Evolutionary conservation across 2,329 filamentous ascomycete genomes (phyloP).

Genomic region (Aspergillus neotritici): DNA sequence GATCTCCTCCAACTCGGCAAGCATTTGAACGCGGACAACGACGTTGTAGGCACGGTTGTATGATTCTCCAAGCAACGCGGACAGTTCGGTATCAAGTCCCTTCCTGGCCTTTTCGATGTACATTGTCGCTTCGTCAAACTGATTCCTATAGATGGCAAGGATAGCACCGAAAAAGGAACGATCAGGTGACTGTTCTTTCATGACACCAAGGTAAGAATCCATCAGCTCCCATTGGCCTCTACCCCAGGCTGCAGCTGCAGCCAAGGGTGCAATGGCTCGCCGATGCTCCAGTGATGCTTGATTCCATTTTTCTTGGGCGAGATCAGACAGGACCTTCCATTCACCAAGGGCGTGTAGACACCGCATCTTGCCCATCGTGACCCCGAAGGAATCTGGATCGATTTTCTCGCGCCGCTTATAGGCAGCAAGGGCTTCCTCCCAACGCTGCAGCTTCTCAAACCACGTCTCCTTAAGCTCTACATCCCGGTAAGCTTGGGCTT

Average conservation of each 20-base stretch:
- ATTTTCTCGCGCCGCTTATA: slow-evolving; percentile 81
- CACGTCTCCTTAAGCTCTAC: slow-evolving; percentile 96
- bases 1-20: slow-evolving; percentile 95
- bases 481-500: slow-evolving; percentile 91
- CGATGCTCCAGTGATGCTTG: slow-evolving; percentile 83
- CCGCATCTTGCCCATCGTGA: slow-evolving; percentile 99
- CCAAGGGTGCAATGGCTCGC: slow-evolving; percentile 83
- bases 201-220: slow-evolving; percentile 92
- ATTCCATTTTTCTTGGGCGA: slow-evolving; percentile 91
- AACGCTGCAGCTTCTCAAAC: slow-evolving; percentile 97
- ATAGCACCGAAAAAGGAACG: slow-evolving; percentile 97
- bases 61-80: slow-evolving; percentile 92
- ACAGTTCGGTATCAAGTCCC: slow-evolving; percentile 90
- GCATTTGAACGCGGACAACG: slow-evolving; percentile 98
- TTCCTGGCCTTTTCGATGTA: slow-evolving; percentile 91
- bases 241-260: slow-evolving; percentile 94
- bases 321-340: slow-evolving; percentile 85
- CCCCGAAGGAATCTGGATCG: slow-evolving; percentile 74
- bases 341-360: slow-evolving; percentile 95
- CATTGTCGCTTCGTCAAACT: slow-evolving; percentile 82
- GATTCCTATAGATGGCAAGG: slow-evolving; percentile 86
- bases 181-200: slow-evolving; percentile 90
- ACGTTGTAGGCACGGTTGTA: slow-evolving; percentile 97
- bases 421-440: slow-evolving; percentile 92
- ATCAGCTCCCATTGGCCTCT: slow-evolving; percentile 96